Conservation (phyloP, 257 asterid genomes). For the Solanum virginianum region DNA sequence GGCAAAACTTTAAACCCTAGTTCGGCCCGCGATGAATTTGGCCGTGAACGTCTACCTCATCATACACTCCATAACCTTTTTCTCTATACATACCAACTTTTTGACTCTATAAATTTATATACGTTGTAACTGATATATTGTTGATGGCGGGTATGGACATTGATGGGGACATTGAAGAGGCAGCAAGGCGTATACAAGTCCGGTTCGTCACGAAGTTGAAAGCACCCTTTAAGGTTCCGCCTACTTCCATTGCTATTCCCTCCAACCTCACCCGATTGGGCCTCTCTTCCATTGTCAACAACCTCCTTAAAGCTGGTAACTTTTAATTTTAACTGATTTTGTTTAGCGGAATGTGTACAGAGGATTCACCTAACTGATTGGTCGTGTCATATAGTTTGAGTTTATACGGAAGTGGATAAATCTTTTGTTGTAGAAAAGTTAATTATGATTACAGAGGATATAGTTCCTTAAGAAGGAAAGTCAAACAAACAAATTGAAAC, state of each 20-base stretch:
- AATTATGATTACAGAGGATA: background rate
- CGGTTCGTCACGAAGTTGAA: conserved; percentile 67
- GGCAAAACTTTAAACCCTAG: background rate
- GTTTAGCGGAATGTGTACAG: background rate
- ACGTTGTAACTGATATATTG: background rate
- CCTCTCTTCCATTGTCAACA: conserved; percentile 60
- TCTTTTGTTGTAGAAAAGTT: background rate
- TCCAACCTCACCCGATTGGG: conserved; percentile 59
- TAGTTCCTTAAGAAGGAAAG: background rate
- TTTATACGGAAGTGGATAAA: background rate
- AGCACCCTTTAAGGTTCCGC: conserved; percentile 35
- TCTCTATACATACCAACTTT: background rate
- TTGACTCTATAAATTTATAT: too few relatives aligned
- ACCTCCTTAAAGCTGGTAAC: conserved; percentile 50
- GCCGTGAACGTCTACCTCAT: background rate
- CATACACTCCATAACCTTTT: background rate
- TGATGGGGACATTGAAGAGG: conserved; percentile 33
- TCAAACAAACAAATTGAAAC: too few relatives aligned
- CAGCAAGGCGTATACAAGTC: conserved; percentile 52
- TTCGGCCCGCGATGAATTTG: background rate
- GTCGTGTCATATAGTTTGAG: background rate
- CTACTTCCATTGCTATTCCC: conserved; percentile 63
- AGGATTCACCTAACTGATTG: background rate
- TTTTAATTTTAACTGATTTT: background rate
- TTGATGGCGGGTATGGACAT: conserved; percentile 25